Evolutionary conservation across 208 protist species (phyloP), one percentile per base, ranked within the genome.

Genomic region (Leishmania braziliensis): DNA sequence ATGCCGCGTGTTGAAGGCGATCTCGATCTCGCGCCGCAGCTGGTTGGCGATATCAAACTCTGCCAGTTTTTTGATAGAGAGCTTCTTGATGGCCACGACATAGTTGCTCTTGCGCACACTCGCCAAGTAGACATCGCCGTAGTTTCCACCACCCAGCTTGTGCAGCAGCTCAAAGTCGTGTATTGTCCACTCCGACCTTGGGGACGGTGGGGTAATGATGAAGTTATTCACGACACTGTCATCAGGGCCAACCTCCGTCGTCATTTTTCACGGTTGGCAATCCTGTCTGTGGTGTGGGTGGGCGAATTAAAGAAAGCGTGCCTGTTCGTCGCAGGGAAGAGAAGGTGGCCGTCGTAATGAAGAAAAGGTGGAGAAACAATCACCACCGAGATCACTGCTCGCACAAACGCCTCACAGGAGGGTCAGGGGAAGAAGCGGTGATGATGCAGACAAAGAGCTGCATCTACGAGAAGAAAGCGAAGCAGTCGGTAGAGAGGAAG

Each of bases 41-140:
- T 99, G 99, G 68, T 98, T 98, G 51, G 99, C 97, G 50, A 99
- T 98, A 54, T 98, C 92, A 54, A 97, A 92, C 79, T 99, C 95
- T 5, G 96, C 89, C 9, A 99, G 84, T 85, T 99, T 98, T 74
- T 93, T 92, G 73, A 99, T 97, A 14, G 95, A 92, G 18, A 99
- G 85, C 78, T 99, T 97, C 91, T 99, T 99, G 46, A 99, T 93
- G 2, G 99, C 99, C 10, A 99, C 98, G 46, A 99, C 95, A 86
- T 96, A 99, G 81, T 99, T 99, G 78, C 90, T 98, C 46, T 92
- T 91, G 81, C 98, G 99, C 74, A 99, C 99, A 8, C 98, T 88
- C 50, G 99, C 99, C 3, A 99, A 92, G 88, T 99, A 99, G 8
- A 99, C 99, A 79, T 98, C 98, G 26, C 99, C 99, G 90, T 99